Evolutionary conservation across 2,329 filamentous ascomycete genomes (phyloP), one percentile per base, ranked within the genome.

Genomic region (Aspergillus neoniger): DNA sequence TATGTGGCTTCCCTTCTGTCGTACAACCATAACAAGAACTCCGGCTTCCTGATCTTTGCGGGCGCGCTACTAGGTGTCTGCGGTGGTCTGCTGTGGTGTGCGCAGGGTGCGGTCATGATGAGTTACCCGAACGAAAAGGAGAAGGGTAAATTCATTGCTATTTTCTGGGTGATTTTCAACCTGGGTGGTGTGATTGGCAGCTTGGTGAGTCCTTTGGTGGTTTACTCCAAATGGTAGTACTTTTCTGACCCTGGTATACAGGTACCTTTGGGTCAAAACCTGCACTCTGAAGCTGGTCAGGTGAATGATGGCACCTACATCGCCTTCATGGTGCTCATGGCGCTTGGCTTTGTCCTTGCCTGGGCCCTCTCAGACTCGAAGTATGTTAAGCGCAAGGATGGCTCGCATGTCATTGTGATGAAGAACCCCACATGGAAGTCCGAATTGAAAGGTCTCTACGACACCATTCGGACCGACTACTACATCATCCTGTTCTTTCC

Each of bases 81-180:
- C 61, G 81, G 79, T 21, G 80, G 79, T 63, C 72, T 82, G 55
- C 67, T 83, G 43, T 83, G 82, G 82, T 79, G 77, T 58, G 81
- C 80, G 1, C 81, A 83, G 65, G 81, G 81, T 49, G 77, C 80
- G 2, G 77, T 83, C 51, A 83, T 83, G 79, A 94, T 96, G 86
- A 88, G 90, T 43, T 96, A 96, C 75, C 92, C 92, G 1, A 82
- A 85, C 19, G 93, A 96, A 78, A 77, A 86, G 36, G 85, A 86
- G 65, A 96, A 96, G 82, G 93, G 93, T 48, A 88, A 88, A 61
- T 96, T 92, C 76, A 96, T 96, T 74, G 90, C 90, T 62, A 88
- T 87, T 80, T 96, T 96, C 79, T 96, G 93, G 93, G 88, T 92
- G 75, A 96, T 97, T 71, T 97, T 96, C 83, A 96, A 96, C 77